Evolutionary conservation across 2,329 filamentous ascomycete genomes (phyloP).

Genomic region (Phaeosphaeria sp.): DNA sequence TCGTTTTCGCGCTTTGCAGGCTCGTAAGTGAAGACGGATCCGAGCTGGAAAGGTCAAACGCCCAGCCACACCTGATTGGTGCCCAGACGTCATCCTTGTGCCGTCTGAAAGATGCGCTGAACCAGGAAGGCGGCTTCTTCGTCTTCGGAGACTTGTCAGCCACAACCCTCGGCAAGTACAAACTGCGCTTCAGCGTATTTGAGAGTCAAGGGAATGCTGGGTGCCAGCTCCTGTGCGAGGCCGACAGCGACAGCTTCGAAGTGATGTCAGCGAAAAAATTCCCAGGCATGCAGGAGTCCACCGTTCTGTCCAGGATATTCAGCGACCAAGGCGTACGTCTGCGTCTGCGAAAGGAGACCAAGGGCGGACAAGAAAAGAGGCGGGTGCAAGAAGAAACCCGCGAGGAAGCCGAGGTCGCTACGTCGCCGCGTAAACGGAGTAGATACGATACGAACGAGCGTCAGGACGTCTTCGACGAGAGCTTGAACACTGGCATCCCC

Average conservation of each 20-base stretch:
- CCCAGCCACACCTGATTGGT: constrained; percentile 72
- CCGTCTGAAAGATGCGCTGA: constrained; percentile 78
- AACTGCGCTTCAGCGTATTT: constrained; percentile 78
- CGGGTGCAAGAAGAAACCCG: constrained; percentile 6
- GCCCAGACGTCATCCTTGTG: constrained; percentile 82
- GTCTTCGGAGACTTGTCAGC: constrained; percentile 90
- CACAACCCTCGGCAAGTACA: constrained; percentile 73
- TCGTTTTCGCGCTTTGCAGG: constrained; percentile 67
- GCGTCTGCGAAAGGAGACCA: constrained; percentile 81
- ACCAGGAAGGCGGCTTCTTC: constrained; percentile 82
- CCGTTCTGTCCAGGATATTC: constrained; percentile 79
- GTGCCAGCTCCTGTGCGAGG: constrained; percentile 57
- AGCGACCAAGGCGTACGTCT: constrained; percentile 87
- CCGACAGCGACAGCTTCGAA: constrained; percentile 71
- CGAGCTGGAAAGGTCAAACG: constrained; percentile 57
- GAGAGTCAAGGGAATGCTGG: constrained; percentile 48
- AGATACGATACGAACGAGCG: background rate
- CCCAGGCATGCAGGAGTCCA: constrained; percentile 81
- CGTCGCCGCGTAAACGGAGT: background rate
- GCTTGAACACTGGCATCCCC: background rate
- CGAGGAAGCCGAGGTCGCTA: background rate
- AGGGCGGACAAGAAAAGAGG: constrained; percentile 48
- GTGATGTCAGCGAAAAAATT: constrained; percentile 71
- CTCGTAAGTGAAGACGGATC: constrained; percentile 56
- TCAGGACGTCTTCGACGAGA: background rate